Conservation (phyloP, 306 rosid genomes). For the Canavalia ensiformis region DNA sequence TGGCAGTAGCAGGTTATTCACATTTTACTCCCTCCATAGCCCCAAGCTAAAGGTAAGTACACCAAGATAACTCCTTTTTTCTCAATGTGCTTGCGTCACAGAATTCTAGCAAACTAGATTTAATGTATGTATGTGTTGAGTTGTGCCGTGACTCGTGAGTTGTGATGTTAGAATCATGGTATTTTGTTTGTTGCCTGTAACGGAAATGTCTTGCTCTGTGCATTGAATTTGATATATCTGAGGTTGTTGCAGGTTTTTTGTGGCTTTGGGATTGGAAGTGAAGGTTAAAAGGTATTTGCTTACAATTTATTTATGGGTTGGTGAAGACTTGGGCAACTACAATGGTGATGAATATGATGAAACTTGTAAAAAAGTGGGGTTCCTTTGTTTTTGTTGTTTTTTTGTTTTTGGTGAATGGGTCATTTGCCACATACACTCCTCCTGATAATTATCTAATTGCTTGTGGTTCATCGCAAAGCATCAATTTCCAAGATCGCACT, state of each 20-base stretch:
- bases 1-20: conserved; percentile 10
- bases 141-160: neutral
- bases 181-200: conserved; percentile 37
- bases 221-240: conserved; percentile 51
- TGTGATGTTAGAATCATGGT: conserved; percentile 27
- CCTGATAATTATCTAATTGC: conserved; percentile 79
- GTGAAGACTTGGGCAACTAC: conserved; percentile 26
- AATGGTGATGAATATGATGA: conserved; percentile 58
- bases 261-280: conserved; percentile 51
- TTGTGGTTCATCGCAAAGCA: conserved; percentile 77
- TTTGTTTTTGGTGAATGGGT: conserved; percentile 55
- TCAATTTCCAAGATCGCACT: conserved; percentile 74
- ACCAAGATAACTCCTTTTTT: neutral
- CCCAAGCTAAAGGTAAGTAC: conserved; percentile 39
- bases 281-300: conserved; percentile 33
- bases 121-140: neutral
- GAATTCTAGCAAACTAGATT: neutral
- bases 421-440: conserved; percentile 69
- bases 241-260: conserved; percentile 51
- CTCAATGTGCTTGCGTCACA: neutral
- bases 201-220: conserved; percentile 46
- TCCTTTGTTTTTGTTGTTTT: conserved; percentile 56
- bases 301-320: conserved; percentile 39
- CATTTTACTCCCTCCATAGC: conserved; percentile 40
- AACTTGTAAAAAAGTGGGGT: conserved; percentile 51